Base-by-base conservation (phyloP, 257 asterid genomes). In the Dorcoceras hygrometricum region DNA sequence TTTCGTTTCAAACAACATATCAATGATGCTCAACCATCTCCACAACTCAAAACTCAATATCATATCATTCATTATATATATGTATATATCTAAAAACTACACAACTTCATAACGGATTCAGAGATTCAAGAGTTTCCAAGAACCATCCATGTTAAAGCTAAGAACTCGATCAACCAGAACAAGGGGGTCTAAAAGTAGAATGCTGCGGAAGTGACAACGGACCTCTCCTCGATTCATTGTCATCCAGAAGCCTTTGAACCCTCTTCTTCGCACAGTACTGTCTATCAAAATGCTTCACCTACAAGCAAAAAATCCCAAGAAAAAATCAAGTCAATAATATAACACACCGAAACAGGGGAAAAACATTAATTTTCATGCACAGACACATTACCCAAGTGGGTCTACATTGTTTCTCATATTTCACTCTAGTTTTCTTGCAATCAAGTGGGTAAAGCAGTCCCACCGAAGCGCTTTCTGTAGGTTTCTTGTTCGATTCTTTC, bases 271-370 rank as follows among this genome's bases (percentile, higher is more conserved):
- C 87, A 78, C 99, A 93, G 73, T 90, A 85, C 75, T 86, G 96
- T 89, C 97, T 75, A 74, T 93, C 99, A 71, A 93, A 93, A 85
- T 90, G 97, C 83, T 88, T 90, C 79, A 93, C 99, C 99, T 88
- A 66, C 69, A 67, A 10, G 31, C 6, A 62, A 59, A 50, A 70
- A 32, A 67, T 6, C 14, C 3, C 32, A 8, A 60, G 6, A 43
- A 51, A 43, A 51, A 9, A 63, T 2, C n/a, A 71, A 36, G 6
- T 23, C 61, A 56, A 66, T 23, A 23, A 32, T 26, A 32, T 59
- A 9, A 4, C n/a, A n/a, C n/a, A n/a, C 63, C 28, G 20, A 18
- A 66, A 3, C 18, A 54, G 60, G 12, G 28, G 27, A 8, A 36
- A 6, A 8, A 22, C 25, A 62, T 20, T 10, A 67, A 12, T 14